Conservation (phyloP, 257 asterid genomes). For the Eucommia ulmoides region DNA sequence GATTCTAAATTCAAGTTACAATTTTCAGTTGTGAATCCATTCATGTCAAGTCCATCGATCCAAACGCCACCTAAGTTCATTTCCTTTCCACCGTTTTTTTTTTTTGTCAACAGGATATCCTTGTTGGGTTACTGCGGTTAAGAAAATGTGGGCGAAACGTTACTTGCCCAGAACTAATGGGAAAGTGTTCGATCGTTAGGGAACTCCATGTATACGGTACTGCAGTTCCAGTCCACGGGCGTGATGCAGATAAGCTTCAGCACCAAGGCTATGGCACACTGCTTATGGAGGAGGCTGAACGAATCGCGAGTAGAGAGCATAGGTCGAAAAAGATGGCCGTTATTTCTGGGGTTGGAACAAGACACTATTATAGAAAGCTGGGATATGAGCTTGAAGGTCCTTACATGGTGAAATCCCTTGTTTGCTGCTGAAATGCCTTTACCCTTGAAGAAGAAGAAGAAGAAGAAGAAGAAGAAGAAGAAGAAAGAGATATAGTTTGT, state of each 20-base stretch:
- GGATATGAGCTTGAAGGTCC: constrained; percentile 99
- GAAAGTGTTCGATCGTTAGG: constrained; percentile 89
- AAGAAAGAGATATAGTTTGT: too few species aligned
- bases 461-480: too few species aligned
- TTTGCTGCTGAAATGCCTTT: too few species aligned
- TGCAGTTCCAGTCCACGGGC: constrained; percentile 95
- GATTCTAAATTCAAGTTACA: too few species aligned
- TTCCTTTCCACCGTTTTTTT: too few species aligned
- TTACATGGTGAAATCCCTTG: constrained; percentile 82
- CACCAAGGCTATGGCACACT: constrained; percentile 96
- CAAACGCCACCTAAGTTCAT: too few species aligned
- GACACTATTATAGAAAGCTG: constrained; percentile 89
- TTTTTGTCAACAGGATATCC: constrained; percentile 97
- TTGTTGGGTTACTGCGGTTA: constrained; percentile 79
- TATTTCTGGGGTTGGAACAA: constrained; percentile 93
- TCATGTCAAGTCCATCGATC: too few species aligned
- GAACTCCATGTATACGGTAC: constrained; percentile 97
- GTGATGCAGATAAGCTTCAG: constrained; percentile 87
- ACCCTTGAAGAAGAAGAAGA: too few species aligned
- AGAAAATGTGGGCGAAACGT: constrained; percentile 75
- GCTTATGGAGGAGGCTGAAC: constrained; percentile 92
- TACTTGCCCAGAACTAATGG: constrained; percentile 77
- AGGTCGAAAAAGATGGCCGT: constrained; percentile 83
- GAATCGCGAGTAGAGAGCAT: constrained; percentile 70
- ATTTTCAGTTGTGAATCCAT: too few species aligned